Percentiles rank a stretch among this genome's conserved stretches.
These are phyloP conservation scores for Rhizophora mangle DNA, from an alignment of 345 rosid species.

Conservation along the genomic window DNA sequence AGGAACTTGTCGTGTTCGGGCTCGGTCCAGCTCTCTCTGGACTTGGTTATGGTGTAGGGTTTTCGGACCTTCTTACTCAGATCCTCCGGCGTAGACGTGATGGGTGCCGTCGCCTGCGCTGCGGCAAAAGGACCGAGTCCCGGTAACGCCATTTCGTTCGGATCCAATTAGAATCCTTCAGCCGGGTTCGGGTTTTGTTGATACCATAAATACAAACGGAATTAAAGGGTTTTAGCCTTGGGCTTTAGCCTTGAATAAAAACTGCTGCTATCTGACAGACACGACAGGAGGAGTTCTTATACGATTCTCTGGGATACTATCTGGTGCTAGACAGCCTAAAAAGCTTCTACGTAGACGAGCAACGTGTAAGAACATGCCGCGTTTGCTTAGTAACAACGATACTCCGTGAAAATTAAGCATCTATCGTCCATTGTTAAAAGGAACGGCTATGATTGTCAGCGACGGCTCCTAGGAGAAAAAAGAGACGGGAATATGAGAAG, in stretches of 20 bases:
- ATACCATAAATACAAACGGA: conserved; percentile 41
- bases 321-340: conserved; percentile 1
- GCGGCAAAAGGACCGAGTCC: conserved; percentile 49
- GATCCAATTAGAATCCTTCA: conserved; percentile 64
- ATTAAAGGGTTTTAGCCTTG: background rate
- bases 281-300: background rate
- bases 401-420: background rate
- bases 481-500: background rate
- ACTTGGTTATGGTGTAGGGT: conserved; percentile 84
- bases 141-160: conserved; percentile 61
- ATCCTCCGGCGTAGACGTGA: conserved; percentile 47
- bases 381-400: background rate
- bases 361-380: conserved; percentile 29
- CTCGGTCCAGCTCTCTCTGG: conserved; percentile 93
- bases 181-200: conserved; percentile 56
- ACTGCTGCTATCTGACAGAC: conserved; percentile 16
- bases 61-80: conserved; percentile 68
- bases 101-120: conserved; percentile 28
- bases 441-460: too few species aligned
- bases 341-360: background rate
- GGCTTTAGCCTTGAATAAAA: conserved; percentile 25
- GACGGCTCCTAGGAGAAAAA: too few species aligned
- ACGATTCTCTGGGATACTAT: conserved; percentile 9
- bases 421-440: background rate
- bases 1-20: conserved; percentile 94